These are phyloP conservation scores for Populus hybrid DNA, from an alignment of 441 rosid species.

Conservation along the genomic window DNA sequence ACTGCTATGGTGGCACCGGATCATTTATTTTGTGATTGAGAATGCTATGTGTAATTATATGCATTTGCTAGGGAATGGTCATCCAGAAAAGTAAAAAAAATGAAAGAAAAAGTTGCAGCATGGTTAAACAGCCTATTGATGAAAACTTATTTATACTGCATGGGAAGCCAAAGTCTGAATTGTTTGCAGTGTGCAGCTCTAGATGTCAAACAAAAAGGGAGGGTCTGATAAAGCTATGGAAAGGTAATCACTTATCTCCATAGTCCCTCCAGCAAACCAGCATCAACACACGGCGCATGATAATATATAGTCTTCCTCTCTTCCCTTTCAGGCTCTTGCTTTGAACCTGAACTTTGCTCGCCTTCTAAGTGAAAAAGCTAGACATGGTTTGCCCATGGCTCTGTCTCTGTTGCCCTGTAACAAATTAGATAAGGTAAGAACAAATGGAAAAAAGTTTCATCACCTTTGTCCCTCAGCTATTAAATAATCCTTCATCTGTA, in stretches of 20 bases:
- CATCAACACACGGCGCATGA: conserved; percentile 36
- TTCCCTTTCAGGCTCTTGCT: conserved; percentile 28
- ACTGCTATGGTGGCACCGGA: not conserved
- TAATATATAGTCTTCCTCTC: conserved; percentile 34
- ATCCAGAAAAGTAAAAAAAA: not conserved
- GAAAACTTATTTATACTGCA: not conserved
- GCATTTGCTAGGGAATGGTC: not conserved
- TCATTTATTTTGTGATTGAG: not conserved
- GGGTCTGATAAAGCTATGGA: not conserved
- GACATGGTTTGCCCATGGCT: conserved; percentile 19
- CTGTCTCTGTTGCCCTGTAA: not conserved
- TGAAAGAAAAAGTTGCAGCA: not conserved
- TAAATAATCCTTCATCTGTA: not conserved
- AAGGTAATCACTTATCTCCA: conserved; percentile 19
- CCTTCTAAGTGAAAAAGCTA: conserved; percentile 6
- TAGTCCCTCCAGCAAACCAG: conserved; percentile 39
- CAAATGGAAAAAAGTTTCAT: not conserved
- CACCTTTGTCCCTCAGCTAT: not conserved
- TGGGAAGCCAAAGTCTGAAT: not conserved
- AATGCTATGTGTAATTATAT: not conserved
- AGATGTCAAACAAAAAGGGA: not conserved
- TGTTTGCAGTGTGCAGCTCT: not conserved
- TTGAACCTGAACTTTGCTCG: conserved; percentile 14
- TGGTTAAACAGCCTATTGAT: not conserved
- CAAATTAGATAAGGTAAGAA: not conserved